These are phyloP conservation scores for Tetrahymena elliotti DNA, from an alignment of 73 alveolate genomes.

Conservation along the genomic window DNA sequence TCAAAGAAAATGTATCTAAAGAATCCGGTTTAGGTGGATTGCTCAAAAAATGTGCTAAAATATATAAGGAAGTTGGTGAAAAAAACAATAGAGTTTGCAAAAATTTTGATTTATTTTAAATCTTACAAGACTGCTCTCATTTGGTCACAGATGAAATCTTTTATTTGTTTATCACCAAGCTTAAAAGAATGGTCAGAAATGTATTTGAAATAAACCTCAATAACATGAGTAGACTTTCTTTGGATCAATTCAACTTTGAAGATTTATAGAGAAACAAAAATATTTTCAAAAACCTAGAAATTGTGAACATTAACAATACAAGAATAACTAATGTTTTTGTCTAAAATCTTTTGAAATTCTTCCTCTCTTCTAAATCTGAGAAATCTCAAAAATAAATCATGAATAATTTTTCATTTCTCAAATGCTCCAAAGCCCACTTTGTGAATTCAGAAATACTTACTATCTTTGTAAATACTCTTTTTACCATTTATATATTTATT, in stretches of 20 bases:
- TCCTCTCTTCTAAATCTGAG: not conserved
- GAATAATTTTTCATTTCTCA: not conserved
- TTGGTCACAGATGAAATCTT: not conserved
- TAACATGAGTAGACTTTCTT: not conserved
- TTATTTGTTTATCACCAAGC: not conserved
- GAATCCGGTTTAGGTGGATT: not conserved
- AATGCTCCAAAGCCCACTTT: not conserved
- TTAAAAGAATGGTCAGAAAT: not conserved
- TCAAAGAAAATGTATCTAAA: not conserved
- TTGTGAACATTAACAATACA: not conserved
- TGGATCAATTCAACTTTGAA: not conserved
- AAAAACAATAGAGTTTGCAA: not conserved
- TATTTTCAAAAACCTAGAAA: not conserved
- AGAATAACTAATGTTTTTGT: not conserved
- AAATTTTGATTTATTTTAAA: too few relatives aligned
- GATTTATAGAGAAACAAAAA: not conserved
- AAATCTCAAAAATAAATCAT: not conserved
- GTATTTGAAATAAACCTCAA: not conserved
- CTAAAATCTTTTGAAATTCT: not conserved
- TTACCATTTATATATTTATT: too few relatives aligned
- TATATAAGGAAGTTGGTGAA: too few relatives aligned
- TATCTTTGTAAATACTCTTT: not conserved
- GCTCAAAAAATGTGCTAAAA: not conserved
- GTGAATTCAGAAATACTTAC: not conserved
- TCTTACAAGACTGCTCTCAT: not conserved